Evolutionary conservation across 352 stramenopile genomes (phyloP), one percentile per base, ranked within the genome.

Genomic region (Globisporangium cederbergense): DNA sequence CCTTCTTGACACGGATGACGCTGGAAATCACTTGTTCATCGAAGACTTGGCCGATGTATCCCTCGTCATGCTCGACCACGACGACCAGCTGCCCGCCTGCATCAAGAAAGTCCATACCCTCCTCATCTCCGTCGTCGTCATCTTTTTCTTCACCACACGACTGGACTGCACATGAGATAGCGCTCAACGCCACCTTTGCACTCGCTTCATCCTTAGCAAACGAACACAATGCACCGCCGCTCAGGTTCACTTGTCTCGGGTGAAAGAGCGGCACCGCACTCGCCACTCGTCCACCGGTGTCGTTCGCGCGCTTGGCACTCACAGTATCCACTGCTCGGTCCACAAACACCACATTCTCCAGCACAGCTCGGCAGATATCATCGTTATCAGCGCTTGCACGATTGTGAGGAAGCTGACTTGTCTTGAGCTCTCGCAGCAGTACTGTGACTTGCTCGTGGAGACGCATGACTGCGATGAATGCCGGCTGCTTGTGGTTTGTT

Each of bases 261-360:
- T 22, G 46, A 30, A 70, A 67, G 14, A 57, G 57, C 16, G 64
- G 59, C 59, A 66, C 30, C 28, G 50, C 50, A 14, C 16, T 59
- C 3, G 51, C 32, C 11, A 53, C n/a, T 34, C 3, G 59, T 11
- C 20, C 34, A 7, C 45, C 13, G 5, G 52, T 28, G 18, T 60
- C 32, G 10, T 6, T 28, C 36, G 60, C 50, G 16, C 20, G 20
- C 45, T 58, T 62, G 13, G n/a, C 57, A 50, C 32, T 40, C 52
- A 55, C 30, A 0, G 38, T 28, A n/a, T 60, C 63, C 2, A 58
- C 53, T 20, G 34, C 22, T 28, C 34, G 34, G 7, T 43, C 36
- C 4, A 34, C 57, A 22, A 68, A 68, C 47, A 68, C 47, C n/a
- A 68, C 25, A 30, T 9, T 60, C 50, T 63, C 50, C 18, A 68